Base-by-base conservation (phyloP, 495 filamentous ascomycete genomes). In the Talaromyces ruber region DNA sequence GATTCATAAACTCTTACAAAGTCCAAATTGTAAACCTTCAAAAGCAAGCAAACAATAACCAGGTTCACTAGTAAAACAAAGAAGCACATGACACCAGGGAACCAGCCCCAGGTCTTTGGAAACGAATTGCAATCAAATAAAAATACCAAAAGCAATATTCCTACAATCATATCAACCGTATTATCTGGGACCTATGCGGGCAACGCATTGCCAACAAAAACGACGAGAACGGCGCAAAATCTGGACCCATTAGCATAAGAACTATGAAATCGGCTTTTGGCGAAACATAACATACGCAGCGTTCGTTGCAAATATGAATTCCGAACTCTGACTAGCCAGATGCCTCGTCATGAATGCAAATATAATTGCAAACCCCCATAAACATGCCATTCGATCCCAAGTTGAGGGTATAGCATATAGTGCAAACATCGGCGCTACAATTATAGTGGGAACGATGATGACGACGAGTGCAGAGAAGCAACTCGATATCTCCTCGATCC, bases 271-370 rank as follows among this genome's bases (percentile, higher is more conserved):
- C 14, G 30, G 21, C 56, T n/a, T n/a, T n/a, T n/a, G n/a, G n/a
- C n/a, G n/a, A n/a, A n/a, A n/a, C n/a, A n/a, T n/a, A 2, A 58
- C 57, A 43, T 59, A 59, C 57, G 57, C 57, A 39, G 57, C 57
- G 14, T 39, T 59, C 3, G 34, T 59, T 7, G 57, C 21, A 21
- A 59, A 59, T 34, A 59, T 45, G n/a, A 25, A 45, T 9, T 39
- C 21, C 16, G 34, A 18, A 25, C 26, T 59, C 11, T 16, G 6
- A 47, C 34, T 59, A 28, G 30, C 37, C 30, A 59, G 57, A n/a
- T 24, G 6, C 3, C 16, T 22, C 14, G 34, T 45, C 30, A 43
- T 43, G 26, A n/a, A 7, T 26, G 30, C 57, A 45, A 59, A 45
- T 8, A 59, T 11, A 26, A 59, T 21, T 16, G 57, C 32, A 45